A percentile compares a stretch with the other conserved stretches of the same genome.
phyloP scores from a whole-genome alignment of 805 yeast genomes.

The Saccharomycopsis guyanensis region DNA sequence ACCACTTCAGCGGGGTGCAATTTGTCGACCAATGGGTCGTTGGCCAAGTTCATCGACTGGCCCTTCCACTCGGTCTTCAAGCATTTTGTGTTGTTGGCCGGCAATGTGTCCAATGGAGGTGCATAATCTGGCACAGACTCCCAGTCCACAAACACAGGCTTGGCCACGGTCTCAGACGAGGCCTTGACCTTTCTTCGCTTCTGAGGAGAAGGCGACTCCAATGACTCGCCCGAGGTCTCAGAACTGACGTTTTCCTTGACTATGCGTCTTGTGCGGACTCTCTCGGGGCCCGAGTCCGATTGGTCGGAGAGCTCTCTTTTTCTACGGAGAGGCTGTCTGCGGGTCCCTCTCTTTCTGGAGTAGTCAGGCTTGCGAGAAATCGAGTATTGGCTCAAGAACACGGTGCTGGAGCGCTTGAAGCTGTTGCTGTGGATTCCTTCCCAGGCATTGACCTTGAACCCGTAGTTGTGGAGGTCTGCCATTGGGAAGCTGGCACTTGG shows the following conservation, averaged over 20 bases:
- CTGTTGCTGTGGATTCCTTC: slow-evolving; percentile 32
- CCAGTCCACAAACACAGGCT: slow-evolving; percentile 38
- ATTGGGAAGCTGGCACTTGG: slow-evolving; percentile 36
- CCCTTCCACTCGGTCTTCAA: slow-evolving; percentile 97
- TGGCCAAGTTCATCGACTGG: slow-evolving; percentile 83
- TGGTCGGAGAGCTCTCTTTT: slow-evolving; percentile 15
- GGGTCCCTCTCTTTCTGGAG: slow-evolving; percentile 19
- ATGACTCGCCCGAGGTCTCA: neutral
- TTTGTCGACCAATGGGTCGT: slow-evolving; percentile 63
- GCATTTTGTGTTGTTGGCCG: slow-evolving; percentile 54
- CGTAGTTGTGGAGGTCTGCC: slow-evolving; percentile 38
- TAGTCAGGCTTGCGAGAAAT: slow-evolving; percentile 12
- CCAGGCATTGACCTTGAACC: slow-evolving; percentile 48
- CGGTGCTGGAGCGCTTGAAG: slow-evolving; percentile 42
- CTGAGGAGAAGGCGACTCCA: slow-evolving; percentile 20
- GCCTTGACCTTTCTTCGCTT: slow-evolving; percentile 24
- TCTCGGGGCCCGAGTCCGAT: slow-evolving; percentile 27
- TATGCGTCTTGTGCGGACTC: slow-evolving; percentile 48
- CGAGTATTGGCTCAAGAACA: slow-evolving; percentile 46
- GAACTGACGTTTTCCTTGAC: slow-evolving; percentile 28
- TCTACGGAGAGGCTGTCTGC: slow-evolving; percentile 1
- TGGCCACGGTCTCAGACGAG: slow-evolving; percentile 26
- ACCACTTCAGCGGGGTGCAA: slow-evolving; percentile 89
- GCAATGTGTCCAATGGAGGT: slow-evolving; percentile 60
- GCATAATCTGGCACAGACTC: slow-evolving; percentile 73